Evolutionary conservation across 1,284 basidiomycete genomes (phyloP), one percentile per base, ranked within the genome.

Genomic region (Exobasidium cylindrosporum): DNA sequence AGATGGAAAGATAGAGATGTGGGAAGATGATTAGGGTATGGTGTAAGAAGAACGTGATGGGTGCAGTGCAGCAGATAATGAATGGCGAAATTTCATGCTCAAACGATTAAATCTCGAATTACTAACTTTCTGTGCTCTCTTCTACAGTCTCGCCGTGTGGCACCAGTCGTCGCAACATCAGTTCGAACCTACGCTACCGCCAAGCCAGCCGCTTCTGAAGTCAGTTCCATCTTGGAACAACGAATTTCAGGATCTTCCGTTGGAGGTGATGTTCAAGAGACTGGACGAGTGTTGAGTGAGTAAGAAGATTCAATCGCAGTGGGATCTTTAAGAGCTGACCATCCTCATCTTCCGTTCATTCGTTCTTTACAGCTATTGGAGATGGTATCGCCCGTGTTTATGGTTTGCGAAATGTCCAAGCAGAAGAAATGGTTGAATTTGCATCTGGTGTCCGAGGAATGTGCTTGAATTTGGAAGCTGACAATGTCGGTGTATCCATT

Each of bases 361-460:
- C 47, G 56, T 62, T 65, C 17, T 31, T 29, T 52, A 60, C 78
- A 92, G 91, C 92, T 84, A 95, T 97, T 78, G 94, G 94, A 91
- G 95, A 97, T 84, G 95, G 94, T 95, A 97, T 97, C 82, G 92
- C 92, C 83, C 93, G 94, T 88, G 94, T 98, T 81, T 97, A 95
- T 83, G 92, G 85, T 82, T 83, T 86, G 75, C 83, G 84, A 78
- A 85, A 86, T 80, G 94, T 97, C 81, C 65, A 79, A 91, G 90
- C 90, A 85, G 95, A 98, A 85, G 95, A 98, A 88, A 97, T 98
- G 95, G 95, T 98, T 87, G 95, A 98, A 87, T 98, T 98, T 88
- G 92, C 94, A 64, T 97, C 95, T 62, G 95, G 95, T 85, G 88
- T 98, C 81, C 80, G 80, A 61, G 82, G 82, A 67, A 96, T 97